Evolutionary conservation across 257 asterid genomes (phyloP).

Genomic region (Fraxinus quadrangulata): DNA sequence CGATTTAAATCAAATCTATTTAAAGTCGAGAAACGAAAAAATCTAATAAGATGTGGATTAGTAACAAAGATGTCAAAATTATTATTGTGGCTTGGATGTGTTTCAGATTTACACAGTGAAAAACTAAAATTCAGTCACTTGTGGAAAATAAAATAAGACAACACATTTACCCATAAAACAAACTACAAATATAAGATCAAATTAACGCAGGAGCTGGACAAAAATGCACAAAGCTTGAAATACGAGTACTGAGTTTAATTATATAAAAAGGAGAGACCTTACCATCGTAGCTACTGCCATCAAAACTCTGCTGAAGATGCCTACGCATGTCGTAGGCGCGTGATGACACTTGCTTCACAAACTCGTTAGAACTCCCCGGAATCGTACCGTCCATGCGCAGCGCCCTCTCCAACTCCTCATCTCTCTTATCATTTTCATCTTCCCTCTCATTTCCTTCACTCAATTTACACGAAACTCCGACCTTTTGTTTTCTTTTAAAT

Average conservation of each 20-base stretch:
- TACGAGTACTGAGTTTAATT: no score
- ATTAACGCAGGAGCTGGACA: background rate
- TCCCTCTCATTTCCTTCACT: slow-evolving; percentile 39
- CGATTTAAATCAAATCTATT: background rate
- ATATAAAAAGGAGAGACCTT: slow-evolving; percentile 3
- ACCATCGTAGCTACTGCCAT: slow-evolving; percentile 95
- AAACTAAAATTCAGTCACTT: background rate
- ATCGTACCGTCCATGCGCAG: slow-evolving; percentile 87
- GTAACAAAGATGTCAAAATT: background rate
- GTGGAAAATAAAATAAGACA: background rate
- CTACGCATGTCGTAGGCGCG: slow-evolving; percentile 94
- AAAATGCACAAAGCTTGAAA: no score
- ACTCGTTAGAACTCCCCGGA: slow-evolving; percentile 73
- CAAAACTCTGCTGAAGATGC: slow-evolving; percentile 82
- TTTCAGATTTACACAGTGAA: background rate
- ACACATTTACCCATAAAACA: background rate
- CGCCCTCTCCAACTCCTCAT: slow-evolving; percentile 84
- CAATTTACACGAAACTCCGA: slow-evolving; percentile 36
- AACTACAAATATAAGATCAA: background rate
- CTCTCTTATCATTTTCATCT: slow-evolving; percentile 48
- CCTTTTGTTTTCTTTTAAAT: slow-evolving; percentile 16
- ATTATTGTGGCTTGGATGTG: background rate
- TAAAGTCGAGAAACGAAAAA: background rate
- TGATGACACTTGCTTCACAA: slow-evolving; percentile 86
- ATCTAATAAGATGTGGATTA: background rate